These are phyloP conservation scores for Plasmodium malariae DNA, from an alignment of 169 alveolate genomes.

Conservation along the genomic window DNA sequence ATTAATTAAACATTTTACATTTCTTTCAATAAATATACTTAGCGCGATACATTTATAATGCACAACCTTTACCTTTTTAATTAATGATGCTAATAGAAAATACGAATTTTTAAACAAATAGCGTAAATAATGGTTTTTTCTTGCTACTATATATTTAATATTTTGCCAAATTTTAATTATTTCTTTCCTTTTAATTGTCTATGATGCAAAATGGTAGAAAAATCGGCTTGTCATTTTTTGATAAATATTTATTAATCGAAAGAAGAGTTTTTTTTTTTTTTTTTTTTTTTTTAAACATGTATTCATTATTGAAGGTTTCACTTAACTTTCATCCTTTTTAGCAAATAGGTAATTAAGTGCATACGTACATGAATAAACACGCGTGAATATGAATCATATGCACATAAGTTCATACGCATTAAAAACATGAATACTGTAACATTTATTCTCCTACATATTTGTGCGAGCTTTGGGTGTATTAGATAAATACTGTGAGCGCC, in stretches of 20 bases:
- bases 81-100: neutral
- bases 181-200: neutral
- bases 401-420: no score
- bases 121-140: neutral
- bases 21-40: no score
- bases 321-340: neutral
- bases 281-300: no score
- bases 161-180: neutral
- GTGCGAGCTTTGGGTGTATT: no score
- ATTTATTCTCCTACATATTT: no score
- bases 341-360: neutral
- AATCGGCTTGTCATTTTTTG: neutral
- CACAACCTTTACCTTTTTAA: no score
- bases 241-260: neutral
- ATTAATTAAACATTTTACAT: no score
- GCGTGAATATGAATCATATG: no score
- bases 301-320: neutral
- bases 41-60: no score
- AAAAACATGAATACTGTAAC: no score
- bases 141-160: neutral
- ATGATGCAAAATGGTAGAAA: neutral
- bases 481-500: no score
- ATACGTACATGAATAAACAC: neutral
- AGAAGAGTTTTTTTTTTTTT: neutral
- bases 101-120: neutral